Conservation (phyloP, 2,329 filamentous ascomycete species). For the Ascochyta pisi region DNA sequence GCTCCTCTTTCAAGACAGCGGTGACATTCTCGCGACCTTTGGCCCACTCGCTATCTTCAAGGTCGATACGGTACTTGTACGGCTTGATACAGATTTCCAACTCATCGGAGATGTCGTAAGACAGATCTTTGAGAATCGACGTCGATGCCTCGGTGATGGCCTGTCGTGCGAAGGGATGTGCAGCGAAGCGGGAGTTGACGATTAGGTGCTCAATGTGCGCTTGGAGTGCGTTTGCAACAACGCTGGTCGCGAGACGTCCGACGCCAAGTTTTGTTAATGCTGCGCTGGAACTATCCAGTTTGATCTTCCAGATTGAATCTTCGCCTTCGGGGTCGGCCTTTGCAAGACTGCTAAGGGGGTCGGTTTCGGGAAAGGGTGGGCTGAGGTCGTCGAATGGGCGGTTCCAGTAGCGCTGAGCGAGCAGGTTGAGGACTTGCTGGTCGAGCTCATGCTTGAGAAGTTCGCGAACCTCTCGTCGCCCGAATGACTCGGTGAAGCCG, state of each 20-base stretch:
- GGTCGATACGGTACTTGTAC: constrained; percentile 97
- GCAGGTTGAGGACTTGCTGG: constrained; percentile 89
- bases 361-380: constrained; percentile 68
- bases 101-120: constrained; percentile 96
- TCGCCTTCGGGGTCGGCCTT: constrained; percentile 76
- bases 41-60: constrained; percentile 88
- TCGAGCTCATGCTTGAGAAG: constrained; percentile 92
- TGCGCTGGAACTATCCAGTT: constrained; percentile 90
- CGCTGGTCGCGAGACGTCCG: constrained; percentile 87
- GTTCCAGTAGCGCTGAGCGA: constrained; percentile 97
- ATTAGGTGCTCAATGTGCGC: constrained; percentile 81
- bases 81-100: constrained; percentile 99
- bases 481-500: constrained; percentile 87
- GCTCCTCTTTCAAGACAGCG: constrained; percentile 82
- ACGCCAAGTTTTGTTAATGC: constrained; percentile 93
- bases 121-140: constrained; percentile 88
- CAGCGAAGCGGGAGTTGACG: constrained; percentile 79
- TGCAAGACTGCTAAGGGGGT: constrained; percentile 78
- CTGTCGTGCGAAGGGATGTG: constrained; percentile 89
- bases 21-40: constrained; percentile 84
- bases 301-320: constrained; percentile 89
- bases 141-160: constrained; percentile 92
- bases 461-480: constrained; percentile 85
- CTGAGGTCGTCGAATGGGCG: constrained; percentile 87
- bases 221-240: constrained; percentile 88